These are phyloP conservation scores for Echeveria elegans DNA, from an alignment of 164 flowering plant genomes.

Conservation along the genomic window DNA sequence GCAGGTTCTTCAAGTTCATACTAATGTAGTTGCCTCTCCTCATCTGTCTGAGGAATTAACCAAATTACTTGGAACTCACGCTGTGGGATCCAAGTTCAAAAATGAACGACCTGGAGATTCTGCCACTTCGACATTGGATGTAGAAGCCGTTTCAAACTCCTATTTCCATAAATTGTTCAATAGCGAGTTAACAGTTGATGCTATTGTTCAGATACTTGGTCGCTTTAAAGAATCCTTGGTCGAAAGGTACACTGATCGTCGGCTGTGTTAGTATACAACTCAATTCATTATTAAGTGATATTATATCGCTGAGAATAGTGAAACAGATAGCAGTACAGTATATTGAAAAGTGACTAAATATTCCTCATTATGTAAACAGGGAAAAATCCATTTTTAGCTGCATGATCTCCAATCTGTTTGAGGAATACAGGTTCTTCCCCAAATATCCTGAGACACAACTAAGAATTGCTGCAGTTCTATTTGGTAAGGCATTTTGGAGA, in stretches of 20 bases:
- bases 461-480: slow-evolving; percentile 77
- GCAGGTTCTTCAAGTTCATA: slow-evolving; percentile 69
- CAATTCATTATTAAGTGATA: not conserved
- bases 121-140: slow-evolving; percentile 49
- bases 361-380: slow-evolving; percentile 35
- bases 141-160: slow-evolving; percentile 78
- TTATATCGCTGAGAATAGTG: not conserved
- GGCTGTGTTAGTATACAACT: not conserved
- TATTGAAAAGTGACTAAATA: not conserved
- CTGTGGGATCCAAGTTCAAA: slow-evolving; percentile 39
- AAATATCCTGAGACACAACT: slow-evolving; percentile 93
- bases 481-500: slow-evolving; percentile 44
- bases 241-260: slow-evolving; percentile 39
- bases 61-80: slow-evolving; percentile 34
- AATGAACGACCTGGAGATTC: slow-evolving; percentile 50
- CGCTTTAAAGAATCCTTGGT: slow-evolving; percentile 78
- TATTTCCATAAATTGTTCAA: slow-evolving; percentile 82
- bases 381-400: slow-evolving; percentile 72
- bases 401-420: slow-evolving; percentile 82
- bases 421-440: slow-evolving; percentile 83
- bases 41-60: slow-evolving; percentile 64
- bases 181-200: slow-evolving; percentile 60
- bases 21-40: slow-evolving; percentile 36
- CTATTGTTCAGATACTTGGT: slow-evolving; percentile 83
- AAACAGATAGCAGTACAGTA: no score